Base-by-base conservation (phyloP, 305 asterid genomes). In the Rubia tinctorum region DNA sequence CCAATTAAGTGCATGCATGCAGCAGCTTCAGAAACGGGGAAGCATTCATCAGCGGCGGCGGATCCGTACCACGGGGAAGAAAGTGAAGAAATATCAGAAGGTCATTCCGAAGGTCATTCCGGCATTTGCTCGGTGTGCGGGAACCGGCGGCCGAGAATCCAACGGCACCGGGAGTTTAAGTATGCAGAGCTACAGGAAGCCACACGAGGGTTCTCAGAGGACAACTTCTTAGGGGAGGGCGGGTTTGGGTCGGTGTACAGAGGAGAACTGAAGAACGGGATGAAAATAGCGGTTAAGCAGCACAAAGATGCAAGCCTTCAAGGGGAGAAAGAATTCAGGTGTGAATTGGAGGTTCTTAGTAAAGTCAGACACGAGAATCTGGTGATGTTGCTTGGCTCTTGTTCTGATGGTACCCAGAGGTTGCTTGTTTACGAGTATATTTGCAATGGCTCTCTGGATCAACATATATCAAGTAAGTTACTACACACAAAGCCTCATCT, bases 391-490 rank as follows among this genome's bases (percentile, higher is more conserved):
- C 71, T 91, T 60, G 97, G 97, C 17, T 89, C 92, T 3, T 91
- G 97, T 69, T 82, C 88, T 2, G 71, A 86, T 74, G 87, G 88
- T 25, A 80, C 42, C 77, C 89, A 84, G 55, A 85, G 88, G 76
- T 66, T 91, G 73, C 91, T 91, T 51, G 97, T 91, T 18, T 91
- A 91, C 60, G 95, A 91, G 66, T 91, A 82, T 67, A 86, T 91
- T 67, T 91, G 97, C 89, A 81, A 86, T 73, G 90, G 89, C 51
- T 91, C 95, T 2, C 76, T 91, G 75, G 90, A 91, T 40, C 18
- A 83, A 49, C 86, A 71, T 77, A 78, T 91, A 27, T 81, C 88
- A 58, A 76, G 91, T 87, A 82, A 68, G 68, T 75, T 4, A 45
- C 53, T 10, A 43, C 45, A 43, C 10, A 43, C 10, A 8, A 43